Base-by-base conservation (phyloP, 139 green algal species). In the Desmodesmus armatus region DNA sequence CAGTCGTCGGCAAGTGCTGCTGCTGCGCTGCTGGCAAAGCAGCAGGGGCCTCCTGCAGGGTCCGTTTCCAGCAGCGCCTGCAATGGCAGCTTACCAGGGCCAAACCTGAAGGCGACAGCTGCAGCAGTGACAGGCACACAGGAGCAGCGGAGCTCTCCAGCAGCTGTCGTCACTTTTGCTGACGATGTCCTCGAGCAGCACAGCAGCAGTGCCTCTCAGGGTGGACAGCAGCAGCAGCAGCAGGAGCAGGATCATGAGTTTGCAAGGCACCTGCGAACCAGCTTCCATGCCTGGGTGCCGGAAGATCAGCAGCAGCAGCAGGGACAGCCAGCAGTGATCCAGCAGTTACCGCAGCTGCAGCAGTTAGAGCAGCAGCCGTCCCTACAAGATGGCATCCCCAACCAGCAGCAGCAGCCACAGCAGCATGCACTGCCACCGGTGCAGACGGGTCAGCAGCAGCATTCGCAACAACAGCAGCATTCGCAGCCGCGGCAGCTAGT, bases 221-320 rank as follows among this genome's bases (percentile, higher is more conserved):
- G n/a, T n/a, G n/a, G n/a, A n/a, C 55, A 74, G 55, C 55, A 85
- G 51, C 51, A 83, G 33, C 76, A 73, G 43, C 29, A 53, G 35
- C 63, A 84, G 58, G 60, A 84, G 78, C 75, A 70, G 51, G 25
- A 43, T 35, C 27, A 47, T 53, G n/a, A 35, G 2, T 19, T 29
- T 15, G 43, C 27, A 35, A 27, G n/a, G 29, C 40, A 40, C 2
- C 37, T 51, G 51, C 29, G n/a, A n/a, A n/a, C n/a, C n/a, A n/a
- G n/a, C n/a, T n/a, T n/a, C n/a, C n/a, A n/a, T n/a, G n/a, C n/a
- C n/a, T n/a, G n/a, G n/a, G n/a, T n/a, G n/a, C n/a, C n/a, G n/a
- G n/a, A n/a, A 5, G 53, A 55, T 35, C 35, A 51, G 51, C 35
- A 55, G 73, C 47, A 51, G 43, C 13, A 33, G 43, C 73, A 66